Evolutionary conservation across 352 stramenopile species (phyloP).

Genomic region (Phytopythium montanum): DNA sequence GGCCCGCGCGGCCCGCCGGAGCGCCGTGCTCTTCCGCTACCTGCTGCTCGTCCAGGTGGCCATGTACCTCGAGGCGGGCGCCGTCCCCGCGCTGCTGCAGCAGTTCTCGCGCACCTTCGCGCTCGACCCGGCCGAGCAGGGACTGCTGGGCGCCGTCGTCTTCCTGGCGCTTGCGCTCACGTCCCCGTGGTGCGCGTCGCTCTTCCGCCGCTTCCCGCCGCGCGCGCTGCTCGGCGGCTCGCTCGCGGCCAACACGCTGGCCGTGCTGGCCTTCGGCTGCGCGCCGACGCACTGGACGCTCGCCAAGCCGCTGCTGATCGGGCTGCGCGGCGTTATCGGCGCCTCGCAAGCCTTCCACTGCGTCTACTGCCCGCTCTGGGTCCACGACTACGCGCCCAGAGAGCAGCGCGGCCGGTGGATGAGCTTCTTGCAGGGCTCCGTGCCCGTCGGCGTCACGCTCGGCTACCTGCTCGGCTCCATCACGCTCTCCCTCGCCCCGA

Average conservation of each 20-base stretch:
- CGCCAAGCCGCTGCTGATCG: slow-evolving; percentile 76
- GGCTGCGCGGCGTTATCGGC: slow-evolving; percentile 63
- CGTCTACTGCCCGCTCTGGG: slow-evolving; percentile 84
- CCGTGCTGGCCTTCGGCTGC: slow-evolving; percentile 68
- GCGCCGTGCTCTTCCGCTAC: slow-evolving; percentile 84
- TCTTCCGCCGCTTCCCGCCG: slow-evolving; percentile 76
- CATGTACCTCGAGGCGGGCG: slow-evolving; percentile 86
- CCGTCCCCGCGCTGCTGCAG: slow-evolving; percentile 78
- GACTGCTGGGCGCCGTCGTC: slow-evolving; percentile 73
- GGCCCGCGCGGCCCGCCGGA: slow-evolving; percentile 9
- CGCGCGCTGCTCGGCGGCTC: slow-evolving; percentile 62
- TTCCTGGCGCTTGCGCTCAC: slow-evolving; percentile 82
- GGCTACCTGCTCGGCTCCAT: slow-evolving; percentile 77
- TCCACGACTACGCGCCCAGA: slow-evolving; percentile 81
- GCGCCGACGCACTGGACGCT: slow-evolving; percentile 55
- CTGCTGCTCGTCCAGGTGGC: slow-evolving; percentile 81
- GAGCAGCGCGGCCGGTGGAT: slow-evolving; percentile 73
- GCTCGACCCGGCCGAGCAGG: slow-evolving; percentile 75
- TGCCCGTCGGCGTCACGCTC: slow-evolving; percentile 71
- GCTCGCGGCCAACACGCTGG: slow-evolving; percentile 76
- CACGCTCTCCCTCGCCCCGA: slow-evolving; percentile 52
- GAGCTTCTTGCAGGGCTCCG: slow-evolving; percentile 79
- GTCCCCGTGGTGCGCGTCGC: slow-evolving; percentile 73
- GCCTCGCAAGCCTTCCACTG: slow-evolving; percentile 81
- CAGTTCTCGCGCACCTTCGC: slow-evolving; percentile 79